A percentile compares a stretch with the other conserved stretches of the same genome.
phyloP scores from a whole-genome alignment of 2,329 filamentous ascomycete genomes.

The Fusarium citri region DNA sequence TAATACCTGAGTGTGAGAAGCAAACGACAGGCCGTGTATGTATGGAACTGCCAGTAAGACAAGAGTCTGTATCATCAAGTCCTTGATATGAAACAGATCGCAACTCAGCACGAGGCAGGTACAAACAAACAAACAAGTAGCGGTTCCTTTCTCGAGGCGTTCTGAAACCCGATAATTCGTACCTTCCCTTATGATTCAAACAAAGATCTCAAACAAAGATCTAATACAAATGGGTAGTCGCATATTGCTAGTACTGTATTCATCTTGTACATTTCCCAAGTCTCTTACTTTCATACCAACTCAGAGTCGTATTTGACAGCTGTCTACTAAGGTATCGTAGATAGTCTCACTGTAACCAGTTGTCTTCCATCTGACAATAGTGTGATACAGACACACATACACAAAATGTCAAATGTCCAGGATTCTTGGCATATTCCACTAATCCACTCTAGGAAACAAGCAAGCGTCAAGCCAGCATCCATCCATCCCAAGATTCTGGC shows the following conservation, averaged over 20 bases:
- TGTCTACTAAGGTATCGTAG: background rate
- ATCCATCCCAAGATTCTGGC: slow-evolving; percentile 29
- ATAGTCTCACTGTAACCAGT: slow-evolving; percentile 1
- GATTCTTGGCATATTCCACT: slow-evolving; percentile 34
- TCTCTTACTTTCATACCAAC: background rate
- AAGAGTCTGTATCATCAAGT: background rate
- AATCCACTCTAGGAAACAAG: slow-evolving; percentile 24
- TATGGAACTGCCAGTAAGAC: background rate
- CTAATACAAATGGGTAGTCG: background rate
- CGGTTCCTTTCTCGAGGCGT: background rate
- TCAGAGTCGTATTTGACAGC: background rate
- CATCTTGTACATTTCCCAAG: background rate
- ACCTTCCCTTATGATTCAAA: background rate
- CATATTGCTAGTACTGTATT: background rate
- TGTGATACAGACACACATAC: background rate
- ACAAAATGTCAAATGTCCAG: slow-evolving; percentile 22
- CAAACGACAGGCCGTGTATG: background rate
- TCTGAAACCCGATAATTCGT: background rate
- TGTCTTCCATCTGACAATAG: slow-evolving; percentile 24
- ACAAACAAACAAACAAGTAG: background rate
- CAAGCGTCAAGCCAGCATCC: slow-evolving; percentile 15
- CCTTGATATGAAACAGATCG: background rate
- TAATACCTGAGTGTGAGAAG: background rate
- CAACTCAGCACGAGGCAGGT: background rate
- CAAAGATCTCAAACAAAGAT: background rate